Conservation (phyloP, 352 stramenopile genomes). For the Phytophthora nicotianae region DNA sequence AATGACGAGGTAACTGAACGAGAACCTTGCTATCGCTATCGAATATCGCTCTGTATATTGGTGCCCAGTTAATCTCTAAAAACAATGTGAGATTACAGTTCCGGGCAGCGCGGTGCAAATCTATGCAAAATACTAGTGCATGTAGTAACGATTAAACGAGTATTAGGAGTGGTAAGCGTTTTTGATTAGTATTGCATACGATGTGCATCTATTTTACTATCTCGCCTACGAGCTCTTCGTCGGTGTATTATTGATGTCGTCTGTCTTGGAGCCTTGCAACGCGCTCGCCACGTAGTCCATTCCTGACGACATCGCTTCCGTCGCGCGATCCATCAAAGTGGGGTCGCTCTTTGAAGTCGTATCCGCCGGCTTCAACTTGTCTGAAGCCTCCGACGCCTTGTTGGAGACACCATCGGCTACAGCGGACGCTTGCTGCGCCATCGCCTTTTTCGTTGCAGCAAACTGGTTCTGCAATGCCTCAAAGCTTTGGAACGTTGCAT, state of each 20-base stretch:
- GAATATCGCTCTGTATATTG: no score
- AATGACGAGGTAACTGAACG: no score
- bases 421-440: slow-evolving; percentile 26
- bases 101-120: no score
- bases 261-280: slow-evolving; percentile 7
- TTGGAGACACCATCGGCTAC: slow-evolving; percentile 4
- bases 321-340: slow-evolving; percentile 36
- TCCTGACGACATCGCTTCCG: slow-evolving; percentile 15
- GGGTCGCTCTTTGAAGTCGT: slow-evolving; percentile 10
- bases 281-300: slow-evolving; percentile 24
- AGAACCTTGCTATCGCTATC: no score
- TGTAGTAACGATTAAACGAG: no score
- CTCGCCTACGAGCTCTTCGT: slow-evolving; percentile 18
- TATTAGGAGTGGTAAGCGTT: no score
- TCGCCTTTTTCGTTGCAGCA: slow-evolving; percentile 21
- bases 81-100: no score
- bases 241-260: slow-evolving; percentile 7
- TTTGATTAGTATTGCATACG: no score
- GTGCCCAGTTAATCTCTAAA: no score
- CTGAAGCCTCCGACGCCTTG: slow-evolving; percentile 27
- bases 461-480: slow-evolving; percentile 48
- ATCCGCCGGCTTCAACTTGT: slow-evolving; percentile 25
- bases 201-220: no score
- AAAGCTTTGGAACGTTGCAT: slow-evolving; percentile 44
- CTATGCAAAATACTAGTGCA: no score